Conservation (phyloP, 2,329 filamentous ascomycete species). For the Hypoxylon sp. region DNA sequence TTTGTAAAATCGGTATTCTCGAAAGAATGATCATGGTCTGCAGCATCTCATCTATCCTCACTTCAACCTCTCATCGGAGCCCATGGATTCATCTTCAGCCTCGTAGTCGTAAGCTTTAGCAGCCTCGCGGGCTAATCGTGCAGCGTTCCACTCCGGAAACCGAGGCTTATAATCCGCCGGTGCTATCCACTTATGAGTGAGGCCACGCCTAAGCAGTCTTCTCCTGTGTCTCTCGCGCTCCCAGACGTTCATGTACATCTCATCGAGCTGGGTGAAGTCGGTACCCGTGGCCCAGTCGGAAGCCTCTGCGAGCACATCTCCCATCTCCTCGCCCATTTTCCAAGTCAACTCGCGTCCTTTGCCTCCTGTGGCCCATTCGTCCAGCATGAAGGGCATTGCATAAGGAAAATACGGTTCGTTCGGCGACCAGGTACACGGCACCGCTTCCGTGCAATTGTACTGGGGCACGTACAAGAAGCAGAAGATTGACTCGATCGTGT, state of each 20-base stretch:
- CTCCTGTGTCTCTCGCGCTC: conserved; percentile 58
- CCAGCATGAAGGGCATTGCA: conserved; percentile 67
- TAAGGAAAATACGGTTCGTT: conserved; percentile 68
- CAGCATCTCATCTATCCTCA: conserved; percentile 8
- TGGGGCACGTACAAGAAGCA: conserved; percentile 63
- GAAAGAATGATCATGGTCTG: not conserved
- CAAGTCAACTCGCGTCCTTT: conserved; percentile 52
- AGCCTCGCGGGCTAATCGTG: conserved; percentile 51
- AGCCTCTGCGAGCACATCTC: conserved; percentile 58
- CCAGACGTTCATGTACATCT: conserved; percentile 54
- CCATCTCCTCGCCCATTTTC: conserved; percentile 52
- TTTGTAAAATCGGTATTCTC: not conserved
- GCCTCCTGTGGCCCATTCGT: conserved; percentile 66
- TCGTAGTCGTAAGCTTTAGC: conserved; percentile 53
- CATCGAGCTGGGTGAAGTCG: conserved; percentile 55
- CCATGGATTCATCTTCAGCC: conserved; percentile 47
- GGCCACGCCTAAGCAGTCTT: conserved; percentile 58
- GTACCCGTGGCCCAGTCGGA: conserved; percentile 56
- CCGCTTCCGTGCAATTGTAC: conserved; percentile 53
- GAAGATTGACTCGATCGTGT: conserved; percentile 60
- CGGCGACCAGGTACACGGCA: conserved; percentile 62
- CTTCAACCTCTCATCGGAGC: conserved; percentile 43
- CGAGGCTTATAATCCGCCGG: conserved; percentile 53
- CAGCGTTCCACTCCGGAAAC: conserved; percentile 55
- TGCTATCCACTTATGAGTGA: conserved; percentile 49